A percentile compares a stretch with the other conserved stretches of the same genome.
phyloP scores from a whole-genome alignment of 2,329 filamentous ascomycete genomes.

The Microcyclospora pomicola region DNA sequence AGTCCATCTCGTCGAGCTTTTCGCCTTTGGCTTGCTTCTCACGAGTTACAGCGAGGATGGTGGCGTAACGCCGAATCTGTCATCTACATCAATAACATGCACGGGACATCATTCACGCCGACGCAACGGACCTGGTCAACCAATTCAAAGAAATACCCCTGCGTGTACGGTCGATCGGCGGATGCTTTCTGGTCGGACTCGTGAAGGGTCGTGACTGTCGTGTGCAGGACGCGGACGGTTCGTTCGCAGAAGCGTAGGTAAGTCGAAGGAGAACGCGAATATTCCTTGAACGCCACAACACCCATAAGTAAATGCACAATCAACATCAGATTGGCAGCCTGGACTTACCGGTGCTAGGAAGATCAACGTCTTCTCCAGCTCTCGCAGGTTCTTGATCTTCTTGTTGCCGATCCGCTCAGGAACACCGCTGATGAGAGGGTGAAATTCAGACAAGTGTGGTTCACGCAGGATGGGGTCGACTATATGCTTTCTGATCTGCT shows the following conservation, averaged over 20 bases:
- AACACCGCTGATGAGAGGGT: conserved; percentile 63
- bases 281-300: conserved; percentile 54
- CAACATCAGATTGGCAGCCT: conserved; percentile 30
- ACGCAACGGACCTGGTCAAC: conserved; percentile 53
- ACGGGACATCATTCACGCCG: too few species aligned
- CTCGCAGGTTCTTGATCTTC: conserved; percentile 79
- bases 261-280: conserved; percentile 51
- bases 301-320: conserved; percentile 55
- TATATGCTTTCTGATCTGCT: conserved; percentile 67
- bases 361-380: conserved; percentile 85
- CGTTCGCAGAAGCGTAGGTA: conserved; percentile 85
- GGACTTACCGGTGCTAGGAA: conserved; percentile 86
- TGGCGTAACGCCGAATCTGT: conserved; percentile 68
- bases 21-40: conserved; percentile 48
- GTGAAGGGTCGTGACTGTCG: conserved; percentile 71
- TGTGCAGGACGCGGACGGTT: conserved; percentile 79
- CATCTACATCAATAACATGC: conserved; percentile 13
- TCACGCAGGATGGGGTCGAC: conserved; percentile 66
- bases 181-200: conserved; percentile 77
- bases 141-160: conserved; percentile 92
- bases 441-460: conserved; percentile 61
- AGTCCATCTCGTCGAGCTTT: conserved; percentile 37
- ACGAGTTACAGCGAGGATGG: conserved; percentile 64
- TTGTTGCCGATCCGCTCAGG: conserved; percentile 68
- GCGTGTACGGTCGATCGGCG: conserved; percentile 80